These are phyloP conservation scores for Funneliformis caledonium DNA, from an alignment of 371 early-diverging fungal species.

Conservation along the genomic window DNA sequence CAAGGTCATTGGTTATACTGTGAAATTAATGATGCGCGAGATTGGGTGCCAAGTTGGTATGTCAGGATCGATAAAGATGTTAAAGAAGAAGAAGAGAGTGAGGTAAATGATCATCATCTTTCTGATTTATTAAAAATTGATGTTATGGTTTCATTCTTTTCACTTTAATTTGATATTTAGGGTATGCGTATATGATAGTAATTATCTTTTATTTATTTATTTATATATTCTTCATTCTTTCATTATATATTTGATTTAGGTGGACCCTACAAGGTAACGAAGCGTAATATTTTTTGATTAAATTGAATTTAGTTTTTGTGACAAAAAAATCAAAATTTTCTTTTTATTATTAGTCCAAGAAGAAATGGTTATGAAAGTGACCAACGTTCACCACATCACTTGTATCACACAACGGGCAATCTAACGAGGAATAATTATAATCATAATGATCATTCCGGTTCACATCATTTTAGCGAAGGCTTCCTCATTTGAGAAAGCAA, in stretches of 20 bases:
- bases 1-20: constrained; percentile 53
- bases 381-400: neutral
- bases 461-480: neutral
- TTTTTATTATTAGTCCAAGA: neutral
- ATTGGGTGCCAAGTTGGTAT: constrained; percentile 55
- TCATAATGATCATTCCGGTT: neutral
- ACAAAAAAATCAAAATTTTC: neutral
- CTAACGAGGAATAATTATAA: neutral
- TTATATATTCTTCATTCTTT: neutral
- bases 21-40: constrained; percentile 46
- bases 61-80: constrained; percentile 47
- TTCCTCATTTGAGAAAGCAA: neutral
- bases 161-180: constrained; percentile 15
- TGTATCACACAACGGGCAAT: neutral
- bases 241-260: neutral
- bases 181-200: neutral
- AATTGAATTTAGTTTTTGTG: neutral
- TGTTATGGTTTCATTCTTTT: neutral
- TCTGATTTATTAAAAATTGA: neutral
- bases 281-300: neutral
- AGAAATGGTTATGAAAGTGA: constrained; percentile 1
- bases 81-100: constrained; percentile 24
- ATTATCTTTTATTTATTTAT: neutral
- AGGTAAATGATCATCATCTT: constrained; percentile 24
- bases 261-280: constrained; percentile 17